These are phyloP conservation scores for Odonthalia washingtoniensis DNA, from an alignment of 31 red algal species.

Conservation along the genomic window DNA sequence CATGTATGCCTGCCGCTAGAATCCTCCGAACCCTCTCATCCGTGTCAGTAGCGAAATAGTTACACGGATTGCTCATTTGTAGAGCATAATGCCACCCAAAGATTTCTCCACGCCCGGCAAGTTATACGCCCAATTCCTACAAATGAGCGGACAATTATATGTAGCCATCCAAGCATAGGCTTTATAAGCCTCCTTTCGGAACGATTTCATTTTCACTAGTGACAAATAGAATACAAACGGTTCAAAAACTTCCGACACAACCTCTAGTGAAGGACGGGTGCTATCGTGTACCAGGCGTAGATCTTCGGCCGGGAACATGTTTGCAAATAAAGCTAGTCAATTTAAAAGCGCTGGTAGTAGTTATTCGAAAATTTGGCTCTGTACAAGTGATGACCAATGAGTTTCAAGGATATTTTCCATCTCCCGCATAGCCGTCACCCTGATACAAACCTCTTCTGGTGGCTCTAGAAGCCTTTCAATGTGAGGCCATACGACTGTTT, in stretches of 20 bases:
- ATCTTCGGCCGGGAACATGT: constrained; percentile 65
- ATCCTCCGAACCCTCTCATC: constrained; percentile 81
- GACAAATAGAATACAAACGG: constrained; percentile 71
- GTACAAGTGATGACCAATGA: constrained; percentile 54
- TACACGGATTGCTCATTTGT: constrained; percentile 67
- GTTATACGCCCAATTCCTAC: constrained; percentile 81
- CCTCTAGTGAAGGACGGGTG: constrained; percentile 77
- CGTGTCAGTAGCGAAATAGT: constrained; percentile 76
- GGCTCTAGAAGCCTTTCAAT: constrained; percentile 61
- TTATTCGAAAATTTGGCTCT: constrained; percentile 54
- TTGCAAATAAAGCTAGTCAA: constrained; percentile 56
- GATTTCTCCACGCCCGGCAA: constrained; percentile 74
- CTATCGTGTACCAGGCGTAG: constrained; percentile 80
- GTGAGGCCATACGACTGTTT: constrained; percentile 69
- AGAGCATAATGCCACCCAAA: constrained; percentile 60
- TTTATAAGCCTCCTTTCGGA: constrained; percentile 77
- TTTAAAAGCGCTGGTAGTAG: constrained; percentile 71
- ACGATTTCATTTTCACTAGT: constrained; percentile 47
- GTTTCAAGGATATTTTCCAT: constrained; percentile 73
- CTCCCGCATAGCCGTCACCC: constrained; percentile 75
- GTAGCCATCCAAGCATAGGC: constrained; percentile 85
- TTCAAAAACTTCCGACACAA: constrained; percentile 83
- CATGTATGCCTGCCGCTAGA: constrained; percentile 82
- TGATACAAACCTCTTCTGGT: constrained; percentile 61
- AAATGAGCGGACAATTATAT: constrained; percentile 82